These are phyloP conservation scores for Beta corolliflora DNA, from an alignment of 179 eudicot genomes.

Conservation along the genomic window DNA sequence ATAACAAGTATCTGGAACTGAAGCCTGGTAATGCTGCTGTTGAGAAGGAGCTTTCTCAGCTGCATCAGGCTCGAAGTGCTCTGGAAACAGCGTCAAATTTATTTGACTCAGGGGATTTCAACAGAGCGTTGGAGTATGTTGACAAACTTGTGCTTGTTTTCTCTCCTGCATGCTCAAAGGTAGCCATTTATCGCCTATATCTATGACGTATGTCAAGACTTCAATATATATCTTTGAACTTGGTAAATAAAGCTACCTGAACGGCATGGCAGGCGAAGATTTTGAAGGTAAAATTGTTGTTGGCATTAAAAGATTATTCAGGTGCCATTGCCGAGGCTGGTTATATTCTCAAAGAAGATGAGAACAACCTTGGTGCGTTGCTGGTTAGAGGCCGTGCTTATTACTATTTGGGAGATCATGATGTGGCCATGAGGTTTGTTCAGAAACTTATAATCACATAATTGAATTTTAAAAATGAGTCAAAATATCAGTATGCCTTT, in stretches of 20 bases:
- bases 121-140: constrained; percentile 71
- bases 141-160: constrained; percentile 89
- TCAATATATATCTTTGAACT: too few species aligned
- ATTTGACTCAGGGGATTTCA: constrained; percentile 71
- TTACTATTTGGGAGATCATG: constrained; percentile 90
- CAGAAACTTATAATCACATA: background rate
- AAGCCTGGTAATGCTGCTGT: constrained; percentile 68
- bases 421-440: constrained; percentile 78
- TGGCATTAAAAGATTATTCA: constrained; percentile 77
- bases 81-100: constrained; percentile 62
- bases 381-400: constrained; percentile 90
- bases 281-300: constrained; percentile 66
- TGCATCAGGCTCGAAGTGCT: constrained; percentile 76
- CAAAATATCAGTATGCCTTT: background rate
- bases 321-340: constrained; percentile 73
- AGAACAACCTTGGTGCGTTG: constrained; percentile 76
- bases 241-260: constrained; percentile 1
- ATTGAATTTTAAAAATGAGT: background rate
- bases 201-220: background rate
- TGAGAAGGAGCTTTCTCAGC: constrained; percentile 92
- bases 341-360: constrained; percentile 85
- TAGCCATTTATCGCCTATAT: constrained; percentile 22
- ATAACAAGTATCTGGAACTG: constrained; percentile 69
- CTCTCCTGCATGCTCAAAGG: constrained; percentile 83
- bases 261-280: constrained; percentile 65